Conservation (phyloP, 345 rosid species). For the Linum usitatissimum region DNA sequence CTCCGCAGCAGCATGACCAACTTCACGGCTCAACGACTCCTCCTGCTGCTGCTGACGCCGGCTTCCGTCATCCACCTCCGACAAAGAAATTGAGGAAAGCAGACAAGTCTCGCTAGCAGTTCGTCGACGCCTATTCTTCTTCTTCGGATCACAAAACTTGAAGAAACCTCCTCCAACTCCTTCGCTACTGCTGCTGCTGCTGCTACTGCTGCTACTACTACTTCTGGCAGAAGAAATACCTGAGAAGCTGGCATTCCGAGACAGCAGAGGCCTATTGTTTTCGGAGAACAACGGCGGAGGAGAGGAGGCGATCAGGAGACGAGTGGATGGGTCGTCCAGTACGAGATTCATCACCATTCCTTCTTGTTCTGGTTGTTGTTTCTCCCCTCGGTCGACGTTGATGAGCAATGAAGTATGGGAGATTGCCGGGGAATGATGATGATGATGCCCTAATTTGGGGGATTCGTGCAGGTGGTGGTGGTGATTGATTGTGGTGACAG, state of each 20-base stretch:
- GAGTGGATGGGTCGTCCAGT: constrained; percentile 32
- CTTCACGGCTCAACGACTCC: constrained; percentile 32
- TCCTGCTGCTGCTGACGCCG: constrained; percentile 20
- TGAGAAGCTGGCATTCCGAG: constrained; percentile 40
- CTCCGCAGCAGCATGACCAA: constrained; percentile 55
- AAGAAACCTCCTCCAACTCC: background rate
- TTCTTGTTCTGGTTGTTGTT: no score
- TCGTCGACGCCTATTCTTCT: constrained; percentile 47
- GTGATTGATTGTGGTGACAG: background rate
- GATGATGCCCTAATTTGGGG: background rate
- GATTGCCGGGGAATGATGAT: background rate
- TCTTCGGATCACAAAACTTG: constrained; percentile 14
- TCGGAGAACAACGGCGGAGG: constrained; percentile 13
- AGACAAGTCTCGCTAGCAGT: constrained; percentile 43
- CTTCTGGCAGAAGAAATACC: constrained; percentile 15
- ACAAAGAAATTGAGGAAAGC: constrained; percentile 27
- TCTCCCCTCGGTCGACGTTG: background rate
- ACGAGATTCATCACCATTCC: constrained; percentile 26
- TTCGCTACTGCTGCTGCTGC: constrained; percentile 9
- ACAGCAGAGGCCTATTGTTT: constrained; percentile 35
- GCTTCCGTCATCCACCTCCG: constrained; percentile 12
- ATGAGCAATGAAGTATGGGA: background rate
- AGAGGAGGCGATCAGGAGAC: constrained; percentile 39
- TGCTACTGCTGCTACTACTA: constrained; percentile 6
- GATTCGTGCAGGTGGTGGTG: background rate